Evolutionary conservation across 495 filamentous ascomycete genomes (phyloP).

Genomic region (Penicillium bovifimosum): DNA sequence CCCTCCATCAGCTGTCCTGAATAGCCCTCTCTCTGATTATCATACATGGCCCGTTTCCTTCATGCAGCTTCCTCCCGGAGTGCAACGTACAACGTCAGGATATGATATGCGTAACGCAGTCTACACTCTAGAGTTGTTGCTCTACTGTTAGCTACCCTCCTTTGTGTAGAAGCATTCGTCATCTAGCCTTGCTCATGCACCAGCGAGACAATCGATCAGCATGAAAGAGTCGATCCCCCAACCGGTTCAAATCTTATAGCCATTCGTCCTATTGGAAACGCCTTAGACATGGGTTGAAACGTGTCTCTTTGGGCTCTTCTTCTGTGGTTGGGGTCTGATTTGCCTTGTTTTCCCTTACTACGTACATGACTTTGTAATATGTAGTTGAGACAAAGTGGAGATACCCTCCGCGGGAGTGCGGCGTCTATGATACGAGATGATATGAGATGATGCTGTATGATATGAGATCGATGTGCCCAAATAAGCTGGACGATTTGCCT

Average conservation of each 20-base stretch:
- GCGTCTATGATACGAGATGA: neutral
- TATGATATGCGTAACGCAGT: neutral
- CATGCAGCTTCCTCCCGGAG: neutral
- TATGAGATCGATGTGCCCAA: too few relatives aligned
- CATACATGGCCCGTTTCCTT: neutral
- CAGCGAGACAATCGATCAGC: neutral
- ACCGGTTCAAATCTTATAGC: neutral
- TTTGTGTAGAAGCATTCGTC: neutral
- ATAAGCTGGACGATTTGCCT: neutral
- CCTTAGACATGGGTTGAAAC: neutral
- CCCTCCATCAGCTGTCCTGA: slow-evolving; percentile 11
- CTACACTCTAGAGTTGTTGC: neutral
- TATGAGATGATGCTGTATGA: neutral
- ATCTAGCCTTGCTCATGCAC: neutral
- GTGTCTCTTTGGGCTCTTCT: neutral
- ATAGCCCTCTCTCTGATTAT: neutral
- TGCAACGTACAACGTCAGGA: neutral
- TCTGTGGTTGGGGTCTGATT: neutral
- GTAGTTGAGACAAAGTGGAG: neutral
- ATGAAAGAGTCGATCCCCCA: neutral
- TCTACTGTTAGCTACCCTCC: neutral
- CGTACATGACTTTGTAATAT: neutral
- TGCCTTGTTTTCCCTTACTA: neutral
- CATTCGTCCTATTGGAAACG: neutral
- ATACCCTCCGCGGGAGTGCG: neutral